Percentiles rank a stretch among this genome's conserved stretches.
These are phyloP conservation scores for Mortierella sp. DNA, from an alignment of 371 early-diverging fungal species.

Conservation along the genomic window DNA sequence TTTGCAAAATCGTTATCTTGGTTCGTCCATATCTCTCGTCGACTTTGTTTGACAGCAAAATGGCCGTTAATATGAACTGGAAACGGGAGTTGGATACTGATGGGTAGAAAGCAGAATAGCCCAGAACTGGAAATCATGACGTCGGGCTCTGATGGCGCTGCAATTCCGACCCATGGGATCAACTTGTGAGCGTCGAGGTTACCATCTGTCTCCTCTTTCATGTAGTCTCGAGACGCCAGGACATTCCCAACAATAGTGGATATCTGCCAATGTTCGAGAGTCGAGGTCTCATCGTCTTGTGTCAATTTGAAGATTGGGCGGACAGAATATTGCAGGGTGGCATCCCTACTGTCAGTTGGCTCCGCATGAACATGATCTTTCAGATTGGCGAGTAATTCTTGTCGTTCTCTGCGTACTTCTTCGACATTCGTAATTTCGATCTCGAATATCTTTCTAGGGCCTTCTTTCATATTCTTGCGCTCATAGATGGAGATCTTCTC, in stretches of 20 bases:
- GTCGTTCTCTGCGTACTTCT: slow-evolving; percentile 25
- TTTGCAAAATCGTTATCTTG: slow-evolving; percentile 35
- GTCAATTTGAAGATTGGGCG: slow-evolving; percentile 20
- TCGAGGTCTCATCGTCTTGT: slow-evolving; percentile 17
- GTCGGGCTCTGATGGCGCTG: slow-evolving; percentile 25
- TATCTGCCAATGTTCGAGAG: slow-evolving; percentile 33
- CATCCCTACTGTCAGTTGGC: background rate
- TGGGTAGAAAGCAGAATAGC: slow-evolving; percentile 56
- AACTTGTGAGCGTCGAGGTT: slow-evolving; percentile 31
- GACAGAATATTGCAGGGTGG: slow-evolving; percentile 24
- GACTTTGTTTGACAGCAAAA: slow-evolving; percentile 53
- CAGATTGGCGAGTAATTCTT: slow-evolving; percentile 6
- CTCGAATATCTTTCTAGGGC: slow-evolving; percentile 29
- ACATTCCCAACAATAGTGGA: slow-evolving; percentile 42
- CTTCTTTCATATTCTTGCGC: slow-evolving; percentile 9
- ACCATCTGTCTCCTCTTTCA: slow-evolving; percentile 15
- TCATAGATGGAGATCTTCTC: slow-evolving; percentile 53
- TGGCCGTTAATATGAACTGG: slow-evolving; percentile 56
- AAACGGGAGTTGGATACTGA: slow-evolving; percentile 50
- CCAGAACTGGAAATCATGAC: slow-evolving; percentile 16
- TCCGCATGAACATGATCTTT: slow-evolving; percentile 12
- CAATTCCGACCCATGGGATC: slow-evolving; percentile 57
- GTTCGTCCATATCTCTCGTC: slow-evolving; percentile 44
- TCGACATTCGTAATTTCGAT: slow-evolving; percentile 40
- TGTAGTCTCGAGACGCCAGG: slow-evolving; percentile 8